A percentile compares a stretch with the other conserved stretches of the same genome.
These are phyloP conservation scores for Aspergillus affinis DNA, from an alignment of 495 filamentous ascomycete species.

Conservation along the genomic window DNA sequence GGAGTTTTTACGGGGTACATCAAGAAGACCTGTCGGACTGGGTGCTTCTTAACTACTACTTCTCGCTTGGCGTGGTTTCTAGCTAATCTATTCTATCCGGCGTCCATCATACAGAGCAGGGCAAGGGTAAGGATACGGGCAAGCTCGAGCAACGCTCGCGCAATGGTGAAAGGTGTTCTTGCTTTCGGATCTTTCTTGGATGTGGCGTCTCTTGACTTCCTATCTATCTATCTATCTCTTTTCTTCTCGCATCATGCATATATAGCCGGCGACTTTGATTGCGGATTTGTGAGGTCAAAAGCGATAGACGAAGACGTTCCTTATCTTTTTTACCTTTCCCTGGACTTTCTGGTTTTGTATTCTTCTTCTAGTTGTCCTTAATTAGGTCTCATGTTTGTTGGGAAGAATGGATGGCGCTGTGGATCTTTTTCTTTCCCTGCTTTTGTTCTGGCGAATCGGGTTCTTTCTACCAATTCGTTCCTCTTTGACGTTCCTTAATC, in stretches of 20 bases:
- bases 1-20: not conserved
- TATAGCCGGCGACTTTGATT: not conserved
- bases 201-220: not conserved
- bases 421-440: too few species aligned
- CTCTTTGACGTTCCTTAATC: too few species aligned
- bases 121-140: not conserved
- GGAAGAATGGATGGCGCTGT: too few species aligned
- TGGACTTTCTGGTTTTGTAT: too few species aligned
- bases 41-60: not conserved
- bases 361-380: too few species aligned
- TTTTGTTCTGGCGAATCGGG: too few species aligned
- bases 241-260: not conserved
- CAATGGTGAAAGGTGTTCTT: not conserved
- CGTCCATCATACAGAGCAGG: not conserved
- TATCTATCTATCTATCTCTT: not conserved
- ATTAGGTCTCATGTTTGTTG: too few species aligned
- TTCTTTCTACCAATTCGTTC: too few species aligned
- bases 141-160: too few species aligned
- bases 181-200: not conserved
- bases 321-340: not conserved
- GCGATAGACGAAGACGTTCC: slow-evolving; percentile 9
- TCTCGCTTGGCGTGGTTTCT: not conserved
- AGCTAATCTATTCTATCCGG: not conserved
- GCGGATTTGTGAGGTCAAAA: slow-evolving; percentile 7
- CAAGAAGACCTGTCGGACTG: not conserved